These are phyloP conservation scores for Sugiyamaella chiloensis DNA, from an alignment of 805 yeast genomes.

Conservation along the genomic window DNA sequence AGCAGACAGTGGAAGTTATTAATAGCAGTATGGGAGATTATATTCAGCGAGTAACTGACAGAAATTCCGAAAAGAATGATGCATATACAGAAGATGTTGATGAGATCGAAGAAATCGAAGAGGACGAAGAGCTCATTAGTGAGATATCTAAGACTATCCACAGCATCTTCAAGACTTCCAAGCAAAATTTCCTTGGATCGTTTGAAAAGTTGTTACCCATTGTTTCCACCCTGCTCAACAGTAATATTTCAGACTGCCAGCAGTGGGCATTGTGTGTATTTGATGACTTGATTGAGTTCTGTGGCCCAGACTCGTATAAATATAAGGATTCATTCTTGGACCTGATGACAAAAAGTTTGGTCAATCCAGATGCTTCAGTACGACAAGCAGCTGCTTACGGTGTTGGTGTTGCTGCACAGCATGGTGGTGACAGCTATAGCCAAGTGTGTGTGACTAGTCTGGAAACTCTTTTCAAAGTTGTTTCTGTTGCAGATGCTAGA, in stretches of 20 bases:
- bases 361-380: constrained; percentile 46
- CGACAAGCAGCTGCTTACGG: constrained; percentile 86
- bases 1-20: constrained; percentile 55
- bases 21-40: constrained; percentile 61
- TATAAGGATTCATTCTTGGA: constrained; percentile 64
- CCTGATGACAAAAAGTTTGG: constrained; percentile 62
- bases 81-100: constrained; percentile 85
- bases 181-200: constrained; percentile 55
- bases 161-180: constrained; percentile 62
- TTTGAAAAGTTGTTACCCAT: constrained; percentile 61
- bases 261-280: constrained; percentile 77
- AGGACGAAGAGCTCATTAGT: constrained; percentile 87
- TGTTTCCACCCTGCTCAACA: constrained; percentile 57
- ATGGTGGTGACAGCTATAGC: constrained; percentile 62
- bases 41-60: constrained; percentile 60
- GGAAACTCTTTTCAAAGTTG: constrained; percentile 69
- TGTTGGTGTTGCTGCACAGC: constrained; percentile 82
- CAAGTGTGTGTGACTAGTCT: constrained; percentile 67
- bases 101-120: constrained; percentile 74
- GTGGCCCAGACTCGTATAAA: constrained; percentile 64
- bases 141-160: constrained; percentile 77
- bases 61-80: constrained; percentile 29
- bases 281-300: constrained; percentile 75
- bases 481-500: constrained; percentile 74
- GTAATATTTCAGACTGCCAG: constrained; percentile 63